Base-by-base conservation (phyloP, 2,329 filamentous ascomycete genomes). In the Talaromyces sp. region DNA sequence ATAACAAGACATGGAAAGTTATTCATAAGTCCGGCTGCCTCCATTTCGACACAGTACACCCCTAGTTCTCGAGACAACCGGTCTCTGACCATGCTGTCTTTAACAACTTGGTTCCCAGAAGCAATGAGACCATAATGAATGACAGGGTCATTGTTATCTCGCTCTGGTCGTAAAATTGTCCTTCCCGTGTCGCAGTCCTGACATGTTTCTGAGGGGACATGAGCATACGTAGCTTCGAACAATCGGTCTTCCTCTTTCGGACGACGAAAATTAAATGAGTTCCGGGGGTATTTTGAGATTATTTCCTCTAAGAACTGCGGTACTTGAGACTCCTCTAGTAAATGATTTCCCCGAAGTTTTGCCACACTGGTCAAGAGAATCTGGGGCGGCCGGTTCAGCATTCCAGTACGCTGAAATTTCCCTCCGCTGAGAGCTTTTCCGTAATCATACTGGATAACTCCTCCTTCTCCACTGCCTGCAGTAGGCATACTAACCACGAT, bases 101-200 rank as follows among this genome's bases (percentile, higher is more conserved):
- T 65, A 11, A 67, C 52, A 12, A 68, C 63, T 12, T 59, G 56
- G 53, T 68, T 66, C 11, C 56, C 65, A 7, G 66, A 67, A 24
- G 57, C 64, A 35, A 67, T 65, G 3, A 63, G 58, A 3, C 67
- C 66, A 54, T 69, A 68, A 63, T 70, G 68, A 38, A 70, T 38
- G 6, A 8, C 32, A 27, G 57, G 50, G 9, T 4, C 26, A 14
- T 54, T 50, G 17, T 29, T 4, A 21, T 59, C 50, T 19, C 31
- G 43, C 11, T 46, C 31, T 9, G 32, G 26, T 17, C 55, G 43
- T 3, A n/a, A 57, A 31, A 50, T 7, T 14, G 19, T 24, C 10
- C 29, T 31, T 2, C n/a, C 14, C 8, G 17, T 5, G 50, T 57
- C 43, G 17, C 55, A 57, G 10, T 7, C n/a, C 21, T 50, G 19